A percentile compares a stretch with the other conserved stretches of the same genome.
These are phyloP conservation scores for Sporobolomyces roseus DNA, from an alignment of 768 basidiomycete species.

Conservation along the genomic window DNA sequence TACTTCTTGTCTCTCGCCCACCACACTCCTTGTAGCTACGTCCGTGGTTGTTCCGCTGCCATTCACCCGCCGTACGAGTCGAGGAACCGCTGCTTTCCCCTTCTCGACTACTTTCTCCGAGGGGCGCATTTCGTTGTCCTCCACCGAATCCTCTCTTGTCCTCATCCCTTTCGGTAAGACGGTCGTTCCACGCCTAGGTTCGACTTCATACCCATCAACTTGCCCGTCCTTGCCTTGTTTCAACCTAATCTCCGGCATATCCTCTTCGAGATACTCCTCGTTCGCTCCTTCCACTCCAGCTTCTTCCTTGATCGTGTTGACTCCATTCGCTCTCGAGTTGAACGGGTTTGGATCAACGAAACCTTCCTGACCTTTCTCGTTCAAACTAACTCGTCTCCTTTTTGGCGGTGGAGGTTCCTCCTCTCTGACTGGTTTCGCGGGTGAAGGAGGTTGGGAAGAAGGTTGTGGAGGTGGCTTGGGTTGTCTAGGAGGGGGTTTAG, in stretches of 20 bases:
- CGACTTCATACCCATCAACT: neutral
- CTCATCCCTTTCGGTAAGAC: neutral
- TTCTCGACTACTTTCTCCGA: neutral
- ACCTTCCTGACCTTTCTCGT: slow-evolving; percentile 1
- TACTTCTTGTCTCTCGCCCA: too few species aligned
- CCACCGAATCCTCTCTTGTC: neutral
- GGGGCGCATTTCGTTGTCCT: too few species aligned
- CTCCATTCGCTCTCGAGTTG: neutral
- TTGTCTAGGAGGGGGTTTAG: slow-evolving; percentile 16
- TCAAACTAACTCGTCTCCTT: neutral
- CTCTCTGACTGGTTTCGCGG: neutral
- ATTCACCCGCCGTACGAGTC: neutral
- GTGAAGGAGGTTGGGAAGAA: neutral
- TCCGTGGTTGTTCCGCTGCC: neutral
- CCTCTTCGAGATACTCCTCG: slow-evolving; percentile 26
- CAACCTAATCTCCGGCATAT: slow-evolving; percentile 29
- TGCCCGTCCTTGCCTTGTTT: neutral
- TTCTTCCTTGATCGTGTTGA: neutral
- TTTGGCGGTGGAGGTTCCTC: neutral
- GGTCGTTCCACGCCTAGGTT: slow-evolving; percentile 13
- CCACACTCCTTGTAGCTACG: too few species aligned
- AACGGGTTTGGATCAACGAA: slow-evolving; percentile 26
- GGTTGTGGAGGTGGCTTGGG: neutral
- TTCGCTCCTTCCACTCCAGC: neutral
- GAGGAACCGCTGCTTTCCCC: neutral